Conservation (phyloP, 148 eudicot species). For the Pharnaceum exiguum region DNA sequence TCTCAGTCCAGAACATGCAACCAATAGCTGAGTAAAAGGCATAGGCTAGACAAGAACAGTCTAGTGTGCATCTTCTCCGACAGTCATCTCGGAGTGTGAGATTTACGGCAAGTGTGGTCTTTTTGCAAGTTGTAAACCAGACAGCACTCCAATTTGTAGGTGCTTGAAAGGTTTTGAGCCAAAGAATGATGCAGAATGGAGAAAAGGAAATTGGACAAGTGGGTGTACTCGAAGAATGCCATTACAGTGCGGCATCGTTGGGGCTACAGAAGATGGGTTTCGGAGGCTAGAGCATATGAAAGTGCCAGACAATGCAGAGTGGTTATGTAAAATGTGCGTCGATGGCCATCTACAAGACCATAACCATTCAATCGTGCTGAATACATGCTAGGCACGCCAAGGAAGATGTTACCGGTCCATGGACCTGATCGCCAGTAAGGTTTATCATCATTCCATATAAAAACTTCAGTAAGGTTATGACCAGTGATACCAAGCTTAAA, state of each 20-base stretch:
- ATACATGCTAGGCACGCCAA: constrained; percentile 11
- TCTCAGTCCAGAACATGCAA: constrained; percentile 42
- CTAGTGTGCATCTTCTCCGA: constrained; percentile 18
- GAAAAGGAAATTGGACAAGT: constrained; percentile 32
- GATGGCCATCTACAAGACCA: constrained; percentile 6
- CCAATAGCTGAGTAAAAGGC: constrained; percentile 27
- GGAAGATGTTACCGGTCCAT: constrained; percentile 28
- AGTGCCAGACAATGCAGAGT: constrained; percentile 30
- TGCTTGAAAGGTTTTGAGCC: constrained; percentile 50
- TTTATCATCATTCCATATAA: constrained; percentile 28
- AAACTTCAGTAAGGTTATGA: constrained; percentile 12
- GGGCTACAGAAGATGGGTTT: constrained; percentile 34
- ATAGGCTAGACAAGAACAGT: constrained; percentile 43
- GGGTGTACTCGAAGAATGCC: constrained; percentile 41
- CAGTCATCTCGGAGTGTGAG: constrained; percentile 46
- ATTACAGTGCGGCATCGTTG: constrained; percentile 24
- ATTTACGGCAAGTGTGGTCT: constrained; percentile 40
- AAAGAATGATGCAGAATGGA: constrained; percentile 28
- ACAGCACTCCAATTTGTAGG: constrained; percentile 25
- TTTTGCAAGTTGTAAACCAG: constrained; percentile 29
- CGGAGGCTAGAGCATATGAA: constrained; percentile 26
- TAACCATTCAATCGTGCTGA: background rate
- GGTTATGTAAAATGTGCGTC: background rate
- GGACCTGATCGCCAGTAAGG: constrained; percentile 44
- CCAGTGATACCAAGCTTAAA: constrained; percentile 21